Percentiles rank a stretch among this genome's conserved stretches.
Conservation (phyloP, 1,284 basidiomycete genomes). For the Moesziomyces sp. region DNA sequence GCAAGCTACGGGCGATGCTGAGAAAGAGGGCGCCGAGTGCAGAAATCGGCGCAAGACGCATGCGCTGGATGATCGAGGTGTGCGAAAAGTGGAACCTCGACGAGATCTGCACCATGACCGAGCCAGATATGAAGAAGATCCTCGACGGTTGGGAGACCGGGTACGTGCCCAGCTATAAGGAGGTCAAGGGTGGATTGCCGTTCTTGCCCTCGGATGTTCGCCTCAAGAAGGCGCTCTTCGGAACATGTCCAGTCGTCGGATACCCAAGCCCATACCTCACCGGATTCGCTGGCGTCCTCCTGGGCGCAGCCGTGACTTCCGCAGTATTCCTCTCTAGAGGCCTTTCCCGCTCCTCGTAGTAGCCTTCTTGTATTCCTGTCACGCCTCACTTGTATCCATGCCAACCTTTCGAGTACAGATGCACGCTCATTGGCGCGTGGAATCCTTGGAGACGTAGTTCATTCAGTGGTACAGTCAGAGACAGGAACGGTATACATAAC, state of each 20-base stretch:
- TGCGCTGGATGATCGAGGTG: slow-evolving; percentile 93
- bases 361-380: not conserved
- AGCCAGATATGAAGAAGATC: slow-evolving; percentile 68
- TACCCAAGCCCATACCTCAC: slow-evolving; percentile 55
- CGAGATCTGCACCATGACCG: slow-evolving; percentile 77
- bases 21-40: slow-evolving; percentile 82
- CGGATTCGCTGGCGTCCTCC: slow-evolving; percentile 36
- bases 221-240: slow-evolving; percentile 51
- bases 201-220: slow-evolving; percentile 29
- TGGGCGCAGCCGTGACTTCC: slow-evolving; percentile 35
- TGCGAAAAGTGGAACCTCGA: slow-evolving; percentile 87
- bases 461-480: too few relatives aligned
- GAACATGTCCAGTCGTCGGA: slow-evolving; percentile 57
- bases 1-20: slow-evolving; percentile 76
- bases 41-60: slow-evolving; percentile 77
- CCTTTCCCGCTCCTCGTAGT: slow-evolving; percentile 18
- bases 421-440: not conserved
- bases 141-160: slow-evolving; percentile 67
- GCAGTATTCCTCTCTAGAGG: slow-evolving; percentile 35
- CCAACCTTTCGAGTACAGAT: not conserved
- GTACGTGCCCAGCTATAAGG: slow-evolving; percentile 56
- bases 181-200: slow-evolving; percentile 40
- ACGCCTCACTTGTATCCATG: slow-evolving; percentile 9
- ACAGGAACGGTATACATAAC: not conserved
- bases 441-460: not conserved